These are phyloP conservation scores for Xylaria curta DNA, from an alignment of 495 filamentous ascomycete genomes.

Conservation along the genomic window DNA sequence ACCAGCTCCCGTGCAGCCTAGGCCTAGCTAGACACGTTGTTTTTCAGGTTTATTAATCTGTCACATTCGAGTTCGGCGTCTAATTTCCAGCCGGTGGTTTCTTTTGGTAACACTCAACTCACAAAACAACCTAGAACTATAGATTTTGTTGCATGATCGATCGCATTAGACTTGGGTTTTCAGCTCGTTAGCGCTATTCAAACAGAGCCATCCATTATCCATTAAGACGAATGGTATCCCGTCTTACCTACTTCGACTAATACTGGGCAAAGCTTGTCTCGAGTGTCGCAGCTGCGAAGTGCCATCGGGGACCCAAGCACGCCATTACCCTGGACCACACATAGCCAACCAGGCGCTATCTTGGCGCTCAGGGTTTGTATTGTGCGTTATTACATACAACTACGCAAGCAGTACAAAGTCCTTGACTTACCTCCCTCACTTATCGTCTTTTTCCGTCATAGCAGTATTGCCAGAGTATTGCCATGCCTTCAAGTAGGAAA, in stretches of 20 bases:
- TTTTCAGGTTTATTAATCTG: not conserved
- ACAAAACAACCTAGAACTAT: not conserved
- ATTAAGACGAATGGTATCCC: not conserved
- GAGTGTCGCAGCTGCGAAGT: conserved; percentile 9
- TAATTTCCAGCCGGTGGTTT: not conserved
- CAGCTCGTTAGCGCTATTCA: not conserved
- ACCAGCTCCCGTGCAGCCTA: not conserved
- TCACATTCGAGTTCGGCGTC: not conserved
- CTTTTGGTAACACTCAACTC: not conserved
- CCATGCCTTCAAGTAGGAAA: conserved; percentile 43
- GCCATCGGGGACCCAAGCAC: conserved; percentile 19
- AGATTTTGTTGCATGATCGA: not conserved
- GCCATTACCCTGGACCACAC: not conserved
- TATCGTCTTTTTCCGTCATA: not conserved
- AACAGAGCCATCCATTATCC: not conserved
- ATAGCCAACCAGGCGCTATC: conserved; percentile 20
- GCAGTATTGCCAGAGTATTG: conserved; percentile 1
- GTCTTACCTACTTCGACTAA: conserved; percentile 6
- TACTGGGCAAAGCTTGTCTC: conserved; percentile 7
- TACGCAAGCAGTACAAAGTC: conserved; percentile 15
- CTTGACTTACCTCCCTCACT: not conserved
- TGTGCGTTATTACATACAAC: conserved; percentile 10
- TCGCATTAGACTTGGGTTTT: not conserved
- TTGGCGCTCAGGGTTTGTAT: conserved; percentile 18
- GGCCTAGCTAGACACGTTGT: not conserved